Percentiles rank a stretch among this genome's conserved stretches.
These are phyloP conservation scores for Penicillium decumbens DNA, from an alignment of 2,329 filamentous ascomycete species.

Conservation along the genomic window DNA sequence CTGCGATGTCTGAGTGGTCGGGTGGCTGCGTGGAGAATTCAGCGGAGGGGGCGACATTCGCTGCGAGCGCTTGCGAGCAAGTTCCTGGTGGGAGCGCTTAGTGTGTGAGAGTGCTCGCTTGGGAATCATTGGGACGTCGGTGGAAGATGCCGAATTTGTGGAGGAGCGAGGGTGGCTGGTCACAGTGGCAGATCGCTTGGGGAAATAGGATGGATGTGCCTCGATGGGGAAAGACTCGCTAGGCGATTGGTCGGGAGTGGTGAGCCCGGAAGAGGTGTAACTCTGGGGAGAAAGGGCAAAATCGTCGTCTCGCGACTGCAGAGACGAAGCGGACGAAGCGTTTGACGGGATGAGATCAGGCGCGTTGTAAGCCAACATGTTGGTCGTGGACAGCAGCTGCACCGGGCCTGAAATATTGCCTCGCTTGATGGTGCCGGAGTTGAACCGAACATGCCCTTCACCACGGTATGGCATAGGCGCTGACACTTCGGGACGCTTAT, in stretches of 20 bases:
- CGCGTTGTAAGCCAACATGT: constrained; percentile 92
- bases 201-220: constrained; percentile 58
- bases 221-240: constrained; percentile 43
- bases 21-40: constrained; percentile 33
- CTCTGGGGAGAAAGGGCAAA: constrained; percentile 45
- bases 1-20: constrained; percentile 30
- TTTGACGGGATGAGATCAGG: constrained; percentile 63
- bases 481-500: constrained; percentile 45
- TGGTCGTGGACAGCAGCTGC: constrained; percentile 86
- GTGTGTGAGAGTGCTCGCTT: constrained; percentile 79
- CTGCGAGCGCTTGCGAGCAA: constrained; percentile 65
- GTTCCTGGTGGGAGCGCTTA: constrained; percentile 74
- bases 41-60: constrained; percentile 45
- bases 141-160: constrained; percentile 43
- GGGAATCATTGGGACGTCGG: constrained; percentile 65
- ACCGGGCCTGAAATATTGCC: constrained; percentile 74
- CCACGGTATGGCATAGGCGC: constrained; percentile 41
- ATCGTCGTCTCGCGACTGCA: constrained; percentile 67
- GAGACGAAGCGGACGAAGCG: constrained; percentile 49
- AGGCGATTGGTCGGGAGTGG: constrained; percentile 46
- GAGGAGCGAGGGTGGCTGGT: constrained; percentile 50
- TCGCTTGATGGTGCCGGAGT: constrained; percentile 44
- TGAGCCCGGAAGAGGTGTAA: constrained; percentile 43
- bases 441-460: constrained; percentile 43
- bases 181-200: constrained; percentile 66